phyloP scores from a whole-genome alignment of 371 early-diverging fungal genomes.

The Rhizoclosmatium hyalinum region DNA sequence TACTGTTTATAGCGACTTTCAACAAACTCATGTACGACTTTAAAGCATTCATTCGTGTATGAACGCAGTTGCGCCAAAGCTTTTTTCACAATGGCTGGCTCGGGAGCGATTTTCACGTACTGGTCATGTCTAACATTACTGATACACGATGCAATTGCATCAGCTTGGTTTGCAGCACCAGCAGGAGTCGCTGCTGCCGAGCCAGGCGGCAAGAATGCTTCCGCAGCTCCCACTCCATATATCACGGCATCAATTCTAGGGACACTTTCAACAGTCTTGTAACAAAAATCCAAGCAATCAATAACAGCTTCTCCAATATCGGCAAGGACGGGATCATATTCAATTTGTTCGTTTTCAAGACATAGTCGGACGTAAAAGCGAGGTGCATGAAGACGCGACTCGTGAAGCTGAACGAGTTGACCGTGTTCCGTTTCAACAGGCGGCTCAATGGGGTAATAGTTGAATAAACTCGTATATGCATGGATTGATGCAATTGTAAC shows the following conservation, averaged over 20 bases:
- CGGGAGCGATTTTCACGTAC: slow-evolving; percentile 41
- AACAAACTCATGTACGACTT: slow-evolving; percentile 47
- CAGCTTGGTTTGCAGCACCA: neutral
- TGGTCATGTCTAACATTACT: slow-evolving; percentile 23
- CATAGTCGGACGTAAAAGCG: slow-evolving; percentile 53
- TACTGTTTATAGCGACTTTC: slow-evolving; percentile 47
- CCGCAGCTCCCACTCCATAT: slow-evolving; percentile 27
- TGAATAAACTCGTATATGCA: slow-evolving; percentile 54
- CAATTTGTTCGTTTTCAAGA: slow-evolving; percentile 45
- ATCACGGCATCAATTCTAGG: slow-evolving; percentile 51
- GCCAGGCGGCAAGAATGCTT: slow-evolving; percentile 3
- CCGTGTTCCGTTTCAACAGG: slow-evolving; percentile 33
- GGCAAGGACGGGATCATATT: slow-evolving; percentile 57
- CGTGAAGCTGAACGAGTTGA: slow-evolving; percentile 24
- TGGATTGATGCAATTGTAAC: slow-evolving; percentile 47
- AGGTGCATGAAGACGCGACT: slow-evolving; percentile 44
- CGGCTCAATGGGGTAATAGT: slow-evolving; percentile 33
- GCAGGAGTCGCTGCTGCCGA: slow-evolving; percentile 1
- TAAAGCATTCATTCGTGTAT: slow-evolving; percentile 49
- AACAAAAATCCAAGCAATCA: slow-evolving; percentile 53
- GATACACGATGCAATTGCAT: slow-evolving; percentile 30
- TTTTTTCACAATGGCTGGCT: slow-evolving; percentile 39
- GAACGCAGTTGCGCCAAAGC: slow-evolving; percentile 36
- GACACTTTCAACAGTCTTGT: slow-evolving; percentile 50
- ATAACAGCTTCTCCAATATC: slow-evolving; percentile 55